Conservation (phyloP, 352 stramenopile genomes). For the Globisporangium radiosum region DNA sequence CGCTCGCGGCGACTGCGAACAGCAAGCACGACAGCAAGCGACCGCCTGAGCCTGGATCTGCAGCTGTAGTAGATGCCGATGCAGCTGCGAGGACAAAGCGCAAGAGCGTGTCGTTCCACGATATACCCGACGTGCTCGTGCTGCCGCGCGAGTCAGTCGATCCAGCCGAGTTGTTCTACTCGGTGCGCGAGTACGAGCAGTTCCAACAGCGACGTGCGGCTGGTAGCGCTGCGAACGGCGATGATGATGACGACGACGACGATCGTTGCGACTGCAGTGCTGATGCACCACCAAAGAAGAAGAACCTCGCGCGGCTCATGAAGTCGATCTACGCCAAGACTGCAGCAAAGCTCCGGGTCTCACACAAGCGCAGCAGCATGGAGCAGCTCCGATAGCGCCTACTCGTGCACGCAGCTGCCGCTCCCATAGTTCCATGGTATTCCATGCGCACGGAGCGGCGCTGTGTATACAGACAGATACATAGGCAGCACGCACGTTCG, state of each 20-base stretch:
- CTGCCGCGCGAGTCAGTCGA: conserved; percentile 39
- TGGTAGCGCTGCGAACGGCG: conserved; percentile 1
- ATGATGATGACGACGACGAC: background rate
- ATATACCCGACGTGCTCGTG: conserved; percentile 40
- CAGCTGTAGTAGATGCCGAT: background rate
- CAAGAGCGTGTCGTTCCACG: conserved; percentile 52
- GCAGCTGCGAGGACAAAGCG: conserved; percentile 9
- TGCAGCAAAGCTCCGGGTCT: conserved; percentile 43
- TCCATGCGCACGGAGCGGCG: background rate
- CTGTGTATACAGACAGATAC: no score
- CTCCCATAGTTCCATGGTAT: background rate
- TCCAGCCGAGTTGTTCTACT: conserved; percentile 50
- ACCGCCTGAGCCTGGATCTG: conserved; percentile 1
- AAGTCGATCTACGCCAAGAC: conserved; percentile 49
- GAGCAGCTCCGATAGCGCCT: conserved; percentile 18
- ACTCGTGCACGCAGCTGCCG: no score
- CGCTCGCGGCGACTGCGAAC: conserved; percentile 1
- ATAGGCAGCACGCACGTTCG: no score
- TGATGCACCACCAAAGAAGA: conserved; percentile 12
- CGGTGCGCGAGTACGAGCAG: conserved; percentile 45
- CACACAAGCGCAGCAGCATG: conserved; percentile 22
- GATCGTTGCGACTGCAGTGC: background rate
- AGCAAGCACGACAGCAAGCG: conserved; percentile 13
- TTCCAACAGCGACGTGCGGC: conserved; percentile 24
- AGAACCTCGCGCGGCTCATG: conserved; percentile 42